Conservation (phyloP, 768 basidiomycete species). For the Mycena vitilis region DNA sequence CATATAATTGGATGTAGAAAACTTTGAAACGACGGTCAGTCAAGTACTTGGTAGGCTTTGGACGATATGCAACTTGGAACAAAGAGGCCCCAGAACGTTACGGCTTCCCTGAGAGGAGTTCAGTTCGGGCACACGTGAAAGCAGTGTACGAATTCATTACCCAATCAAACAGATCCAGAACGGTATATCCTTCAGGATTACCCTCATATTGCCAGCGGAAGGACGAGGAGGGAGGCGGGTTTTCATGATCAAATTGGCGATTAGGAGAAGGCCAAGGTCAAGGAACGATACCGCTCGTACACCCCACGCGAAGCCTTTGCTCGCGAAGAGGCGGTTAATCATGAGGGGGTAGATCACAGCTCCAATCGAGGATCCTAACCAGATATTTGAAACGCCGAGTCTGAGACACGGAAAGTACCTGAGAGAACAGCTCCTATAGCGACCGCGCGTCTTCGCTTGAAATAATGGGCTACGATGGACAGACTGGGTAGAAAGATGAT, state of each 20-base stretch:
- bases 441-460: constrained; percentile 57
- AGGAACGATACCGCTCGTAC: constrained; percentile 60
- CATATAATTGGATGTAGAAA: constrained; percentile 65
- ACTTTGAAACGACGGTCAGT: constrained; percentile 19
- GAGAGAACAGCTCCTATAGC: constrained; percentile 68
- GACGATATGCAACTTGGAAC: constrained; percentile 53
- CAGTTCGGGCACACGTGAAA: too few species aligned
- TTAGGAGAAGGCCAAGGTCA: constrained; percentile 55
- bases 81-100: constrained; percentile 59
- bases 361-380: constrained; percentile 49
- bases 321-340: constrained; percentile 59
- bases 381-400: too few species aligned
- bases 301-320: constrained; percentile 54
- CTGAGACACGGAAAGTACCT: constrained; percentile 43
- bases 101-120: too few species aligned
- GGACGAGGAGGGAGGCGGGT: constrained; percentile 48
- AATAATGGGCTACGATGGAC: constrained; percentile 66
- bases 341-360: constrained; percentile 65
- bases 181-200: constrained; percentile 53
- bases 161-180: constrained; percentile 47
- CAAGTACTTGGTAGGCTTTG: not conserved
- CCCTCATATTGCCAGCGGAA: constrained; percentile 43
- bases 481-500: constrained; percentile 62
- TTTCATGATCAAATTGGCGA: constrained; percentile 57
- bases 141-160: constrained; percentile 27